Evolutionary conservation across 352 stramenopile genomes (phyloP).

Genomic region (Saprolegnia parasitica): DNA sequence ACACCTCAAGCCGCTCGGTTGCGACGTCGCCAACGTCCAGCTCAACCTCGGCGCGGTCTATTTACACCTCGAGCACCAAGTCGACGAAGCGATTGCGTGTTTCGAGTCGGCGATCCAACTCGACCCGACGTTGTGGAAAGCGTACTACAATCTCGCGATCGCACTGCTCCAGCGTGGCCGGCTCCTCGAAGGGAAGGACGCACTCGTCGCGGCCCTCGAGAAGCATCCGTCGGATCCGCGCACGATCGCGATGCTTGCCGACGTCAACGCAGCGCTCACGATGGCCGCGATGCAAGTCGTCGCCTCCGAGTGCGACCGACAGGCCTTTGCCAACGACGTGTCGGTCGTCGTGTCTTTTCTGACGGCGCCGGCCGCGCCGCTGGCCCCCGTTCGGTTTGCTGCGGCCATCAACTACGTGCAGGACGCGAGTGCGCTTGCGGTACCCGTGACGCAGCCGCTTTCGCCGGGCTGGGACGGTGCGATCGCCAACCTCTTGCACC

Average conservation of each 20-base stretch:
- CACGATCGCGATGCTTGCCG: not conserved
- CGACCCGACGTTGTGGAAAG: conserved; percentile 1
- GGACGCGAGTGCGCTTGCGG: not conserved
- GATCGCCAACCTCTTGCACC: conserved; percentile 10
- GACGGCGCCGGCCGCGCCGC: not conserved
- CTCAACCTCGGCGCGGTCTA: conserved; percentile 18
- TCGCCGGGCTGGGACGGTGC: conserved; percentile 16
- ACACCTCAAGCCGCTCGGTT: not conserved
- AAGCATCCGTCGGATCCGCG: not conserved
- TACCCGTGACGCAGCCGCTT: conserved; percentile 20
- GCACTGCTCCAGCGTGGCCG: conserved; percentile 4
- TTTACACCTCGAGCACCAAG: not conserved
- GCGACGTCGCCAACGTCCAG: not conserved
- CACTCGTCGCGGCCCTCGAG: not conserved
- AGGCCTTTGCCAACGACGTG: conserved; percentile 25
- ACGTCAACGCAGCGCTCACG: not conserved
- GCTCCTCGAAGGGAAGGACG: conserved; percentile 17
- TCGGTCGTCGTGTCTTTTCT: conserved; percentile 14
- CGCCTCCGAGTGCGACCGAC: not conserved
- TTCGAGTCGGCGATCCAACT: not conserved
- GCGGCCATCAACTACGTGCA: not conserved
- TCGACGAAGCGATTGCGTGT: conserved; percentile 1
- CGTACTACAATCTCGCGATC: conserved; percentile 18
- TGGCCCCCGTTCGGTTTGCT: not conserved
- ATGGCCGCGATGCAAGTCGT: not conserved